Percentiles rank a stretch among this genome's conserved stretches.
phyloP scores from a whole-genome alignment of 2,329 filamentous ascomycete genomes.

The Simplicillium aogashimaense region DNA sequence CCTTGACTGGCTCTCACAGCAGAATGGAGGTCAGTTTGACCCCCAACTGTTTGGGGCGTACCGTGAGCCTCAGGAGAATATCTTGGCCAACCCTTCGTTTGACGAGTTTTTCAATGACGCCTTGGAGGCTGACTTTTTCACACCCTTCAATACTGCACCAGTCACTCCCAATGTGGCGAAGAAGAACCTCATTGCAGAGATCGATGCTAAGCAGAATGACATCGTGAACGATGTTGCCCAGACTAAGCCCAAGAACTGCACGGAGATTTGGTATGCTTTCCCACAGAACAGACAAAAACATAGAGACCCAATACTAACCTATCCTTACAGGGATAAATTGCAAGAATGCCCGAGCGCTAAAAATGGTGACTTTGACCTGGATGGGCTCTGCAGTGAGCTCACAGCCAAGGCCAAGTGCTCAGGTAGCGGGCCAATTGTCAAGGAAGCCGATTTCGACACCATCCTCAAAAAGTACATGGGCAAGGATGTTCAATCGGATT shows the following conservation, averaged over 20 bases:
- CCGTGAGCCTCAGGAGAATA: slow-evolving; percentile 77
- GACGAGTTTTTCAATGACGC: slow-evolving; percentile 69
- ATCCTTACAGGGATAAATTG: slow-evolving; percentile 65
- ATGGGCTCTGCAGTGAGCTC: slow-evolving; percentile 83
- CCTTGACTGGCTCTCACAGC: slow-evolving; percentile 66
- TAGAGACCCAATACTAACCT: slow-evolving; percentile 26
- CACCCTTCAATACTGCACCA: slow-evolving; percentile 62
- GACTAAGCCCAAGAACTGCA: slow-evolving; percentile 64
- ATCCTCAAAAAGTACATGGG: slow-evolving; percentile 59
- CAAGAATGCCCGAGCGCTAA: slow-evolving; percentile 82
- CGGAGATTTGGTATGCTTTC: slow-evolving; percentile 76
- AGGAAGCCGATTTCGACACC: slow-evolving; percentile 77
- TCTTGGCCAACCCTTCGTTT: slow-evolving; percentile 60
- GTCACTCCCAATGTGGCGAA: slow-evolving; percentile 35
- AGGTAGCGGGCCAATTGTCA: slow-evolving; percentile 79
- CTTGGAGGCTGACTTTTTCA: slow-evolving; percentile 71
- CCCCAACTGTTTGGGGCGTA: slow-evolving; percentile 88
- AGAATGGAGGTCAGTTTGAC: slow-evolving; percentile 81
- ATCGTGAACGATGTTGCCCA: slow-evolving; percentile 54
- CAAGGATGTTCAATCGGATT: slow-evolving; percentile 24
- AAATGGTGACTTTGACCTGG: slow-evolving; percentile 85
- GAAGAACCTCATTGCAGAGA: slow-evolving; percentile 65
- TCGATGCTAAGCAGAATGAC: slow-evolving; percentile 64
- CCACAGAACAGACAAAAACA: neutral
- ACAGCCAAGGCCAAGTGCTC: slow-evolving; percentile 95